These are phyloP conservation scores for Miscanthus sacchariflorus DNA, from an alignment of 202 grass and related monocot genomes.

Conservation along the genomic window DNA sequence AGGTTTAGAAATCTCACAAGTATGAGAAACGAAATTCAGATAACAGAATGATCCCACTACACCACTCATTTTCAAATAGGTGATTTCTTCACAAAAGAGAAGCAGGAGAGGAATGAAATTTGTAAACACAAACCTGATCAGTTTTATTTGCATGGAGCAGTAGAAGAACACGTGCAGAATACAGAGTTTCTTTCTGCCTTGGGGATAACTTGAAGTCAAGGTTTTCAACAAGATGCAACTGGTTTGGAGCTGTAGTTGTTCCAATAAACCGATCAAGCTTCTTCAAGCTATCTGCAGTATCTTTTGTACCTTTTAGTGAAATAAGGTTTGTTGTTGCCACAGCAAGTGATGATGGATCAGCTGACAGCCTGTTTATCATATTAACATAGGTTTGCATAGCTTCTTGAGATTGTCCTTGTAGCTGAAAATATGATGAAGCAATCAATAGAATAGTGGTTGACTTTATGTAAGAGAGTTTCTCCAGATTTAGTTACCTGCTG, in stretches of 20 bases:
- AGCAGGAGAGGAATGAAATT: background rate
- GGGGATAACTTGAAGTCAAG: constrained; percentile 77
- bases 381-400: constrained; percentile 68
- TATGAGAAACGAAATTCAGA: background rate
- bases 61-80: background rate
- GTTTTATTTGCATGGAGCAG: constrained; percentile 93
- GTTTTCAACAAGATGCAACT: constrained; percentile 70
- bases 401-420: constrained; percentile 83
- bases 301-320: constrained; percentile 77
- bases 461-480: constrained; percentile 5
- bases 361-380: constrained; percentile 65
- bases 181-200: constrained; percentile 86
- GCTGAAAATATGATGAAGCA: constrained; percentile 61
- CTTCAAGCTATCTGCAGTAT: constrained; percentile 78
- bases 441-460: constrained; percentile 22
- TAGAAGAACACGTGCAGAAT: constrained; percentile 79
- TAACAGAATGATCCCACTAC: background rate
- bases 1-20: constrained; percentile 14
- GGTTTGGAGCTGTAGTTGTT: constrained; percentile 68
- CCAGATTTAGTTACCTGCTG: constrained; percentile 65
- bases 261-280: constrained; percentile 79
- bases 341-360: constrained; percentile 73
- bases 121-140: constrained; percentile 63
- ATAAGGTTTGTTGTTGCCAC: constrained; percentile 91
- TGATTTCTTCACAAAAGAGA: constrained; percentile 8